Conservation (phyloP, 1,284 basidiomycete genomes). For the Trametes pubescens region DNA sequence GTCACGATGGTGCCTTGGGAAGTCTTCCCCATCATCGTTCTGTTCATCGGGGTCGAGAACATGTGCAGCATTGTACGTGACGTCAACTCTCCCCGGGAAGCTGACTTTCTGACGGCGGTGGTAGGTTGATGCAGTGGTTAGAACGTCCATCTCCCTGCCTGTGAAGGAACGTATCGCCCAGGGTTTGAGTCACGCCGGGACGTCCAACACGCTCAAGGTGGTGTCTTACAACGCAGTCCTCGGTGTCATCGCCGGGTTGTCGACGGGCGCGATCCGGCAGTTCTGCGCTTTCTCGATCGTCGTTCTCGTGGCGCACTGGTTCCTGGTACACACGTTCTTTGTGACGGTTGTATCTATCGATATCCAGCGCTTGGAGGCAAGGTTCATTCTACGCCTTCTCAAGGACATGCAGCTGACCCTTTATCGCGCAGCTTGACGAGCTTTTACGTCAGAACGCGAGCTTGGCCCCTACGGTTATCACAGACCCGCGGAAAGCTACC, state of each 20-base stretch:
- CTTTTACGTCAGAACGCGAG: conserved; percentile 73
- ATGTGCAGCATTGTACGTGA: conserved; percentile 90
- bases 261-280: conserved; percentile 86
- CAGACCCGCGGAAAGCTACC: conserved; percentile 38
- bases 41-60: conserved; percentile 96
- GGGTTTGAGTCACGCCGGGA: conserved; percentile 88
- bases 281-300: conserved; percentile 96
- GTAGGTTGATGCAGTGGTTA: conserved; percentile 89
- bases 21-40: conserved; percentile 91
- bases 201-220: conserved; percentile 92
- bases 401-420: conserved; percentile 3
- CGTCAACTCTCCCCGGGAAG: conserved; percentile 7
- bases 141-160: conserved; percentile 88
- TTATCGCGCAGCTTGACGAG: conserved; percentile 71
- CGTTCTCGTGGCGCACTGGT: conserved; percentile 96
- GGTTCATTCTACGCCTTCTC: conserved; percentile 34
- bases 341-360: conserved; percentile 91
- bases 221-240: conserved; percentile 88
- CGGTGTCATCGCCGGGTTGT: conserved; percentile 80
- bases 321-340: conserved; percentile 92
- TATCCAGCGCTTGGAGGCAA: conserved; percentile 86
- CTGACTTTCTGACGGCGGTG: conserved; percentile 12
- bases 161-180: conserved; percentile 94
- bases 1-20: conserved; percentile 92
- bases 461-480: conserved; percentile 50